These are phyloP conservation scores for Lepidopterella palustris DNA, from an alignment of 495 filamentous ascomycete species.

Conservation along the genomic window DNA sequence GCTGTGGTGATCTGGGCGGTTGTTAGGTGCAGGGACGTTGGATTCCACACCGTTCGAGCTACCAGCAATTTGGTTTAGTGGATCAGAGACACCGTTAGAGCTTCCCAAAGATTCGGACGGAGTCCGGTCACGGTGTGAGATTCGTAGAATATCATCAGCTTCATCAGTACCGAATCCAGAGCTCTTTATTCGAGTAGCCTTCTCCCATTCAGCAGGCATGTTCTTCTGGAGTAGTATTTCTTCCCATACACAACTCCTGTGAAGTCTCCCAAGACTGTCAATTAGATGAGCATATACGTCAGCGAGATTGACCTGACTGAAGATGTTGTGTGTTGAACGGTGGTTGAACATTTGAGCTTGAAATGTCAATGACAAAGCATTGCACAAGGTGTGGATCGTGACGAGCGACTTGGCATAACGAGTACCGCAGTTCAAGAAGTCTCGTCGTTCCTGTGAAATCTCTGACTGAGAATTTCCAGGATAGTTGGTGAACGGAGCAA, in stretches of 20 bases:
- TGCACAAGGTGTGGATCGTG: slow-evolving; percentile 63
- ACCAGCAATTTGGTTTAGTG: background rate
- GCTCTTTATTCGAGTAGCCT: slow-evolving; percentile 43
- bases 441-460: slow-evolving; percentile 27
- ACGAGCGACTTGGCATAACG: slow-evolving; percentile 69
- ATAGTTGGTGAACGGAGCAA: slow-evolving; percentile 54
- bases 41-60: background rate
- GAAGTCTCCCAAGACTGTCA: slow-evolving; percentile 63
- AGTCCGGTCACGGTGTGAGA: slow-evolving; percentile 5
- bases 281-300: slow-evolving; percentile 70
- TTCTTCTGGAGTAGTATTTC: slow-evolving; percentile 65
- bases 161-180: slow-evolving; percentile 26
- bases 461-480: background rate
- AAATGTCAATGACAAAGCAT: slow-evolving; percentile 66
- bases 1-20: slow-evolving; percentile 29
- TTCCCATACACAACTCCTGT: slow-evolving; percentile 75
- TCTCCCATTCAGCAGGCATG: slow-evolving; percentile 61
- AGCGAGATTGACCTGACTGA: slow-evolving; percentile 66
- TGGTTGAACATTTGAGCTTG: slow-evolving; percentile 57
- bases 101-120: slow-evolving; percentile 3
- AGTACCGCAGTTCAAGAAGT: slow-evolving; percentile 55
- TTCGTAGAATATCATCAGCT: slow-evolving; percentile 28
- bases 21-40: background rate
- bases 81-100: background rate
- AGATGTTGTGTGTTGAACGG: slow-evolving; percentile 53